Evolutionary conservation across 2,329 filamentous ascomycete species (phyloP).

Genomic region (Aureobasidium uvarum): DNA sequence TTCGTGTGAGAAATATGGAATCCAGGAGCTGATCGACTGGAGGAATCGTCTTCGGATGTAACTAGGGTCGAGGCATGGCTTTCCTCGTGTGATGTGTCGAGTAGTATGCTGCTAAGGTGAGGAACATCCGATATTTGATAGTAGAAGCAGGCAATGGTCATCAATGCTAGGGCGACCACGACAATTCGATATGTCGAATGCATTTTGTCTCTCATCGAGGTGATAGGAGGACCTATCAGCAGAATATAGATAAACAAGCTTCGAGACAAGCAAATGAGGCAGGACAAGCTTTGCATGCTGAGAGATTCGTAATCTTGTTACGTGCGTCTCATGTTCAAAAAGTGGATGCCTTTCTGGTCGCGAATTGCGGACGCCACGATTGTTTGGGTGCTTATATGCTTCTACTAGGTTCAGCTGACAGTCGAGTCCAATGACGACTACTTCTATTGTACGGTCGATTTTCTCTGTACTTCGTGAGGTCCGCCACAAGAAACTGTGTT

Average conservation of each 20-base stretch:
- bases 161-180: not conserved
- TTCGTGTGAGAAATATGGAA: not conserved
- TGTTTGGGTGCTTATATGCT: not conserved
- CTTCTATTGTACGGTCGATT: not conserved
- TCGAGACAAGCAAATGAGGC: not conserved
- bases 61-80: not conserved
- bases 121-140: conserved; percentile 13
- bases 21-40: conserved; percentile 7
- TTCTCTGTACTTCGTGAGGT: not conserved
- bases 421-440: not conserved
- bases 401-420: no score
- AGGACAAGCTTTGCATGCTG: not conserved
- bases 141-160: conserved; percentile 2
- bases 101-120: not conserved
- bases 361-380: not conserved
- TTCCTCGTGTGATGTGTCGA: not conserved
- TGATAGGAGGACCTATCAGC: not conserved
- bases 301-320: conserved; percentile 11
- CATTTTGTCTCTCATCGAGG: not conserved
- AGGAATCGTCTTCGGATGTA: not conserved
- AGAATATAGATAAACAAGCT: not conserved
- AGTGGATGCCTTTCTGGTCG: not conserved
- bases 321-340: not conserved
- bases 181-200: not conserved
- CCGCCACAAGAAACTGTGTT: not conserved